A percentile compares a stretch with the other conserved stretches of the same genome.
phyloP scores from a whole-genome alignment of 345 rosid species.

The Rhodomyrtus tomentosa region DNA sequence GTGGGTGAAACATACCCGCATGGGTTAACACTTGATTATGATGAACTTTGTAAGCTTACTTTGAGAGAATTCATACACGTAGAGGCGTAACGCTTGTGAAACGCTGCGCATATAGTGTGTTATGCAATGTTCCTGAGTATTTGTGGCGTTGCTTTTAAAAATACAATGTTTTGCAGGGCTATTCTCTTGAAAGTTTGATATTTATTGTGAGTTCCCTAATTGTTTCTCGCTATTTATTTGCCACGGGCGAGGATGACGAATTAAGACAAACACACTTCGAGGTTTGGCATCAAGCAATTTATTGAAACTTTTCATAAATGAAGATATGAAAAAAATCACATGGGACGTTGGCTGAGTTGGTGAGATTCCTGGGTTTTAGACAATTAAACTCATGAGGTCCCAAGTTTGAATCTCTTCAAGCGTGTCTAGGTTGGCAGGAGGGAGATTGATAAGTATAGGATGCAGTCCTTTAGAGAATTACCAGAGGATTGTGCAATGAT shows the following conservation, averaged over 20 bases:
- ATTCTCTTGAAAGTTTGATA: background rate
- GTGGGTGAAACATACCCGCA: background rate
- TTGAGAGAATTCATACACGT: background rate
- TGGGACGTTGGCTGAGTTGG: no score
- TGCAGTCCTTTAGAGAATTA: no score
- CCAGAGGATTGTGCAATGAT: no score
- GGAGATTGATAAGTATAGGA: no score
- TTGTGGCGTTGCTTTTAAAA: background rate
- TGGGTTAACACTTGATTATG: background rate
- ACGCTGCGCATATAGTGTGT: background rate
- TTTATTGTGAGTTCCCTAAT: background rate
- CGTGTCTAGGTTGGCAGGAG: no score
- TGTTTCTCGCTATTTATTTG: background rate
- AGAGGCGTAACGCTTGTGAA: background rate
- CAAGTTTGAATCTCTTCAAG: no score
- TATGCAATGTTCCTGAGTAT: background rate
- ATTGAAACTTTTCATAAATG: background rate
- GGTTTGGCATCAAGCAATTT: background rate
- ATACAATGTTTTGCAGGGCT: background rate
- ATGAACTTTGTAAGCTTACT: no score
- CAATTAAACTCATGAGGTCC: no score
- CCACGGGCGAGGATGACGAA: background rate
- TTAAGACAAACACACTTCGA: background rate
- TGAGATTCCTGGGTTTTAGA: no score
- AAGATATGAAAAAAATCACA: background rate